Conservation (phyloP, 768 basidiomycete genomes). For the Udeniomyces megalosporus region DNA sequence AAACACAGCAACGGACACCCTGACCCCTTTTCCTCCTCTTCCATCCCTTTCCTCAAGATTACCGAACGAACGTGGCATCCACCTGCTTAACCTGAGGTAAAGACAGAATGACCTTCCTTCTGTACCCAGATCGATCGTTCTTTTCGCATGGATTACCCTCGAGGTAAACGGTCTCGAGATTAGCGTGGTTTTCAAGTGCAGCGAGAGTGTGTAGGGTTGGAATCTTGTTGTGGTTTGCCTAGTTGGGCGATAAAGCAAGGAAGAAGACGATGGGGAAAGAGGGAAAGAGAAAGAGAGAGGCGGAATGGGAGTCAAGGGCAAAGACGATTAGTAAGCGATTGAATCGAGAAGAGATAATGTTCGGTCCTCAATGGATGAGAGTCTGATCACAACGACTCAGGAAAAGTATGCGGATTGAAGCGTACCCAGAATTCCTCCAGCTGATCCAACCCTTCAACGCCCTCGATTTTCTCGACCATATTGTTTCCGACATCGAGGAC, state of each 20-base stretch:
- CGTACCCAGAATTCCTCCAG: slow-evolving; percentile 93
- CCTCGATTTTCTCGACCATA: slow-evolving; percentile 60
- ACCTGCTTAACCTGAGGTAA: slow-evolving; percentile 83
- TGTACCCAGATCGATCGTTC: slow-evolving; percentile 57
- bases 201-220: slow-evolving; percentile 50
- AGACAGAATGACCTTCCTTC: slow-evolving; percentile 72
- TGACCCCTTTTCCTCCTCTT: too few species aligned
- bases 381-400: too few species aligned
- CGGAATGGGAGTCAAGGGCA: neutral
- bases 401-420: neutral
- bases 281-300: neutral
- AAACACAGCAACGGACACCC: too few species aligned
- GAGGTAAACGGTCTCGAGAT: slow-evolving; percentile 76
- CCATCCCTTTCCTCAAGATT: neutral
- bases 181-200: slow-evolving; percentile 32
- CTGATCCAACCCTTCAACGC: slow-evolving; percentile 52
- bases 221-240: slow-evolving; percentile 83
- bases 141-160: slow-evolving; percentile 87
- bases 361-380: too few species aligned
- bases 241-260: slow-evolving; percentile 1
- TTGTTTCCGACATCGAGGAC: slow-evolving; percentile 83
- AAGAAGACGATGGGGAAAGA: neutral
- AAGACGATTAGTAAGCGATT: too few species aligned
- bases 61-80: slow-evolving; percentile 70
- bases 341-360: neutral